These are phyloP conservation scores for Neofusicoccum sp. DNA, from an alignment of 2,329 filamentous ascomycete genomes.

Conservation along the genomic window DNA sequence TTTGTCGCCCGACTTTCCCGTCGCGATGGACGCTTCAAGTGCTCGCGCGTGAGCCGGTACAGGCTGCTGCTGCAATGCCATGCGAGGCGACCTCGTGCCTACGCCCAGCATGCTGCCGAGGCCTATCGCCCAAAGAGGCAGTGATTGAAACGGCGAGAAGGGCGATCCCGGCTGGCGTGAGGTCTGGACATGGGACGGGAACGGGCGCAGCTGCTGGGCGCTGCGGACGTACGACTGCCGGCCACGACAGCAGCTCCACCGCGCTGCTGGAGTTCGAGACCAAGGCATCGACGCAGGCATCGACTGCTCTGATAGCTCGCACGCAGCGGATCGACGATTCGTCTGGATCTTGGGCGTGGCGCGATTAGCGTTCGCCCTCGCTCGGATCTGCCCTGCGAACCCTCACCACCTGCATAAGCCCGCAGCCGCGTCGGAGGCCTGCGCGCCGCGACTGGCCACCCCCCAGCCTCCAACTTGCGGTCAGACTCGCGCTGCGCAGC, in stretches of 20 bases:
- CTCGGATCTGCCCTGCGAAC: constrained; percentile 3
- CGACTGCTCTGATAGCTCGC: not conserved
- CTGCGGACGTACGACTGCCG: not conserved
- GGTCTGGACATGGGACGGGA: not conserved
- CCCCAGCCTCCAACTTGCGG: not conserved
- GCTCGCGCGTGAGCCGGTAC: too few relatives aligned
- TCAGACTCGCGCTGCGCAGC: not conserved
- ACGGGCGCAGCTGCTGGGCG: not conserved
- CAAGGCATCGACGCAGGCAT: not conserved
- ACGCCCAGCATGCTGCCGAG: not conserved
- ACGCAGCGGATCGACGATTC: constrained; percentile 3
- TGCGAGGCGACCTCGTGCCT: not conserved
- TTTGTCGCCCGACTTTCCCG: too few relatives aligned
- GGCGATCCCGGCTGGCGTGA: constrained; percentile 1
- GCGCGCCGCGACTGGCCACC: not conserved
- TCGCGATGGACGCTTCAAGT: too few relatives aligned
- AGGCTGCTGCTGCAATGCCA: not conserved
- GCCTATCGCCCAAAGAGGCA: not conserved
- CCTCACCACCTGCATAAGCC: constrained; percentile 4
- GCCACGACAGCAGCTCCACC: not conserved
- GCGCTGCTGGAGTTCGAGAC: not conserved
- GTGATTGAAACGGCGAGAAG: not conserved
- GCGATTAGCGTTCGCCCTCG: not conserved
- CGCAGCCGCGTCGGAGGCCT: not conserved
- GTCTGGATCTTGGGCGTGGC: constrained; percentile 6